Conservation (phyloP, 805 yeast species). For the Suhomyces xylopsoci region DNA sequence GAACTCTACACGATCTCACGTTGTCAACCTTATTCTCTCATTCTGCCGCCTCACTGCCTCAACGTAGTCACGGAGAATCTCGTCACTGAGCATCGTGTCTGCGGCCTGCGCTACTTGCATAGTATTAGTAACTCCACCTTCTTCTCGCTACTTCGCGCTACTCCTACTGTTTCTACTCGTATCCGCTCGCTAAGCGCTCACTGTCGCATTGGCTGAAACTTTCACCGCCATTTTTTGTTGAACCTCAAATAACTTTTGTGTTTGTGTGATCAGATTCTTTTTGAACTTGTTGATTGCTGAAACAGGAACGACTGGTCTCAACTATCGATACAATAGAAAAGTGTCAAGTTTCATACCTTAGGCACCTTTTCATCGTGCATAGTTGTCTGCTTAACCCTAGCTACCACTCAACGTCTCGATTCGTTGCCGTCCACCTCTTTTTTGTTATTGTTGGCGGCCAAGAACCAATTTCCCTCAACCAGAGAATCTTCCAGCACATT, state of each 20-base stretch:
- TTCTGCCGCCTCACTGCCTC: neutral
- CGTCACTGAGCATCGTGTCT: neutral
- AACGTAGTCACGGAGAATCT: neutral
- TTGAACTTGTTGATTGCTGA: neutral
- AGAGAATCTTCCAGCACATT: neutral
- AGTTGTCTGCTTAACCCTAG: neutral
- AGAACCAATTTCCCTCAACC: neutral
- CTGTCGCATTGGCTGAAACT: neutral
- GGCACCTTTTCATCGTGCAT: neutral
- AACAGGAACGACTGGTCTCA: neutral
- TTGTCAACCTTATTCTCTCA: neutral
- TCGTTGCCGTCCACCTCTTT: neutral
- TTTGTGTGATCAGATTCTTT: constrained; percentile 1
- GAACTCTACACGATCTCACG: neutral
- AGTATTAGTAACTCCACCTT: neutral
- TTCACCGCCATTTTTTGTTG: neutral
- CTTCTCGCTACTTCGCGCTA: neutral
- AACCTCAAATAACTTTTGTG: neutral
- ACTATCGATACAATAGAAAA: neutral
- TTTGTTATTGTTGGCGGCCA: neutral
- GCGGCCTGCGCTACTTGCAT: neutral
- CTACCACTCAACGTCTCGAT: neutral
- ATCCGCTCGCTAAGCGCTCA: neutral
- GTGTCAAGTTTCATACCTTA: neutral
- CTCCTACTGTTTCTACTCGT: neutral